Evolutionary conservation across 192 early-diverging fungal genomes (phyloP).

Genomic region (Irineochytrium annulatum): DNA sequence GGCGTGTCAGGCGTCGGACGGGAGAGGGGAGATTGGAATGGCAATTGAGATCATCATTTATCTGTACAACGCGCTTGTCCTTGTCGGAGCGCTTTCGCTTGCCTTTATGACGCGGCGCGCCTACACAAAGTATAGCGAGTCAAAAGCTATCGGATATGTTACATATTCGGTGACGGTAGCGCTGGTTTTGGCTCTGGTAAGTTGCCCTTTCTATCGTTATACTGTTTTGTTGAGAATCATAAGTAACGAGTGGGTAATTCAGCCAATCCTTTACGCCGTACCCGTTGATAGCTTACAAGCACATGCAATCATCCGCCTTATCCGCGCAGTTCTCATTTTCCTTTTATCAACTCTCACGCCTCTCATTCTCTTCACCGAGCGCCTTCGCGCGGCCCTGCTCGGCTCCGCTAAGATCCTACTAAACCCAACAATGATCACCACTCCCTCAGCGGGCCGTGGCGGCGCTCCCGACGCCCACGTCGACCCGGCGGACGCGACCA

Average conservation of each 20-base stretch:
- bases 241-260: too few relatives aligned
- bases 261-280: conserved; percentile 8
- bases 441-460: neutral
- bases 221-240: too few relatives aligned
- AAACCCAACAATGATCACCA: neutral
- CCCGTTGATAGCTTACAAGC: neutral
- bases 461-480: neutral
- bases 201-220: neutral
- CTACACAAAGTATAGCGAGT: conserved; percentile 1
- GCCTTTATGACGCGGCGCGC: conserved; percentile 5
- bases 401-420: neutral
- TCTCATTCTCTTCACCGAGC: neutral
- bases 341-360: conserved; percentile 3
- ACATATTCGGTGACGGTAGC: conserved; percentile 2
- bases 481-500: neutral
- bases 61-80: conserved; percentile 4
- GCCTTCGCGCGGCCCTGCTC: neutral
- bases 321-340: conserved; percentile 1
- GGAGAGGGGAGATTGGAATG: neutral
- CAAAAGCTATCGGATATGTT: neutral
- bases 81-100: neutral
- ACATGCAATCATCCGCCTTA: neutral
- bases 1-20: neutral
- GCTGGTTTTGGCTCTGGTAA: neutral
- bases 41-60: conserved; percentile 4